phyloP scores from a whole-genome alignment of 1,284 basidiomycete species.

The Malassezia psittaci region DNA sequence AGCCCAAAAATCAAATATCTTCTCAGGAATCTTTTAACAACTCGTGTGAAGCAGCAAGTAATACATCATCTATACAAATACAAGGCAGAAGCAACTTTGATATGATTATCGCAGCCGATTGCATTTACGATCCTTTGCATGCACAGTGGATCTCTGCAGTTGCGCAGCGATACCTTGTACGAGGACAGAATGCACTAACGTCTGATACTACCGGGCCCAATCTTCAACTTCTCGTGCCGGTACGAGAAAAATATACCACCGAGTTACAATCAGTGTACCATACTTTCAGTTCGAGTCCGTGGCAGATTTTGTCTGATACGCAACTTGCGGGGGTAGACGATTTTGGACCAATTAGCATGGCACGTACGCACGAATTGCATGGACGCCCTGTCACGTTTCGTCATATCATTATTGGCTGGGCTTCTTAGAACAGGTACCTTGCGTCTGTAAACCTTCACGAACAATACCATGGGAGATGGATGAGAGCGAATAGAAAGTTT shows the following conservation, averaged over 20 bases:
- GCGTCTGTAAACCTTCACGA: too few species aligned
- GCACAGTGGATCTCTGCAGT: conserved; percentile 37
- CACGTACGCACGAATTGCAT: neutral
- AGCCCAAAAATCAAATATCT: too few species aligned
- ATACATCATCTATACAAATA: conserved; percentile 5
- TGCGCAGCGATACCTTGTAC: conserved; percentile 19
- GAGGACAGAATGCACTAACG: neutral
- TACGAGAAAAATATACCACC: conserved; percentile 26
- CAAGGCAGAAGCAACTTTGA: conserved; percentile 27
- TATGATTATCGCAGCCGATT: conserved; percentile 36
- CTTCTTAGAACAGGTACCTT: neutral
- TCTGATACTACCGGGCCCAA: conserved; percentile 2
- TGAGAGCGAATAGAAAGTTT: too few species aligned
- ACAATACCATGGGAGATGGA: too few species aligned
- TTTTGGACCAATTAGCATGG: conserved; percentile 7
- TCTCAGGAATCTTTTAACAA: too few species aligned
- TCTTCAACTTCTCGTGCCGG: conserved; percentile 32
- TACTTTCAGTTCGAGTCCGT: conserved; percentile 17
- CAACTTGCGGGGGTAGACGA: conserved; percentile 2
- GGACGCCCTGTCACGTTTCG: conserved; percentile 1
- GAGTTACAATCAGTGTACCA: conserved; percentile 33
- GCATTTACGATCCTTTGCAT: conserved; percentile 37
- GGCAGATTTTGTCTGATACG: neutral
- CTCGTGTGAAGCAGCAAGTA: neutral
- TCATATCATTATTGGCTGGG: conserved; percentile 1